Conservation (phyloP, 768 basidiomycete genomes). For the Myochromella boudieri region DNA sequence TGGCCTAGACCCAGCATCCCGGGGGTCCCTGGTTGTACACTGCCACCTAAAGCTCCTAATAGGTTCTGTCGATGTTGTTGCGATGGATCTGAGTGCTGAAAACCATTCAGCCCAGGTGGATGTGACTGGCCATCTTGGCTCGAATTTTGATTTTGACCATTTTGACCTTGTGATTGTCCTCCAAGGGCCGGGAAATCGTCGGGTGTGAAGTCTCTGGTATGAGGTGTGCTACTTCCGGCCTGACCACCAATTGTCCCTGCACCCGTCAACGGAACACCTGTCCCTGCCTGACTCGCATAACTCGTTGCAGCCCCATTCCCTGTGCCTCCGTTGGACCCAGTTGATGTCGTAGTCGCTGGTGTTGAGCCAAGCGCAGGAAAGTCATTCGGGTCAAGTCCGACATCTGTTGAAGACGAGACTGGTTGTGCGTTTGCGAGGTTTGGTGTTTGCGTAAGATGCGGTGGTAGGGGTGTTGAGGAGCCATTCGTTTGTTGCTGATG, state of each 20-base stretch:
- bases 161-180: slow-evolving; percentile 51
- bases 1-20: slow-evolving; percentile 65
- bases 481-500: slow-evolving; percentile 58
- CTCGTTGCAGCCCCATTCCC: slow-evolving; percentile 51
- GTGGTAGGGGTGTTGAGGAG: slow-evolving; percentile 48
- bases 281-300: slow-evolving; percentile 82
- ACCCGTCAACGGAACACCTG: slow-evolving; percentile 50
- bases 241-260: slow-evolving; percentile 35
- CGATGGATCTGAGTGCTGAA: slow-evolving; percentile 41
- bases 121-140: slow-evolving; percentile 47
- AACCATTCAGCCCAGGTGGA: slow-evolving; percentile 80
- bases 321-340: slow-evolving; percentile 34
- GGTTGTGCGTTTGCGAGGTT: slow-evolving; percentile 54
- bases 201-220: slow-evolving; percentile 72
- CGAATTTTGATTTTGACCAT: slow-evolving; percentile 31
- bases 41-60: slow-evolving; percentile 49
- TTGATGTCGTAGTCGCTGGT: slow-evolving; percentile 41
- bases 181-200: slow-evolving; percentile 91
- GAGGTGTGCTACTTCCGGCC: slow-evolving; percentile 31
- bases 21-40: slow-evolving; percentile 48
- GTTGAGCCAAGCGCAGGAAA: slow-evolving; percentile 83
- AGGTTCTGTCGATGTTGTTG: slow-evolving; percentile 58
- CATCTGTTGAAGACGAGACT: slow-evolving; percentile 67
- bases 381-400: slow-evolving; percentile 82
- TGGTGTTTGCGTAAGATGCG: slow-evolving; percentile 55